Percentiles rank a stretch among this genome's conserved stretches.
phyloP scores from a whole-genome alignment of 2,329 filamentous ascomycete species.

The Pseudocercospora pini-densiflorae region DNA sequence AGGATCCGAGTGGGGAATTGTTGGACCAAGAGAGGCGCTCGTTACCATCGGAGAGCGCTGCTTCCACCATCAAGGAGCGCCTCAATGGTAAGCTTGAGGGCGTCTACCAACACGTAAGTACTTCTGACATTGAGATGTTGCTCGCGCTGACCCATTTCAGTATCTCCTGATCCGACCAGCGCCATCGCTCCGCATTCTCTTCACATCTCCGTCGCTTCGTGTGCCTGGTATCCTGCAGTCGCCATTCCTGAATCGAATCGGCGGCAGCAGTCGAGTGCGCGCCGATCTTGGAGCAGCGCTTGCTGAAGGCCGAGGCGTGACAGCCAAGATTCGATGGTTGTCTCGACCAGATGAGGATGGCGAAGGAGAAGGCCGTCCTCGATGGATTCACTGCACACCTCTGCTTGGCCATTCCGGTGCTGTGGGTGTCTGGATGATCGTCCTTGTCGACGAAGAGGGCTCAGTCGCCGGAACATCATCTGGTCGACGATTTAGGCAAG shows the following conservation, averaged over 20 bases:
- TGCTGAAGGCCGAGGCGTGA: slow-evolving; percentile 70
- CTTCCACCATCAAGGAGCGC: slow-evolving; percentile 28
- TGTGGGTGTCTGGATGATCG: slow-evolving; percentile 79
- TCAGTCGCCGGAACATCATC: slow-evolving; percentile 25
- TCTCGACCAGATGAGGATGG: slow-evolving; percentile 47
- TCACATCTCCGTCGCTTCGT: slow-evolving; percentile 55
- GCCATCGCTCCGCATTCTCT: slow-evolving; percentile 55
- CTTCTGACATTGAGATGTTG: neutral
- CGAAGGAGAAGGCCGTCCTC: slow-evolving; percentile 61
- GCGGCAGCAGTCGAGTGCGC: slow-evolving; percentile 57
- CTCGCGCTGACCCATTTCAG: slow-evolving; percentile 34
- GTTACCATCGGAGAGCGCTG: slow-evolving; percentile 15
- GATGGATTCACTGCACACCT: slow-evolving; percentile 80
- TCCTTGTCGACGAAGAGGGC: slow-evolving; percentile 67
- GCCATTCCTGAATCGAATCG: slow-evolving; percentile 54
- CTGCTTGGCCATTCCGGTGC: slow-evolving; percentile 68
- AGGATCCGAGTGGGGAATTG: slow-evolving; percentile 49
- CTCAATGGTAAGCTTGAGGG: slow-evolving; percentile 53
- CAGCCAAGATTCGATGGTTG: slow-evolving; percentile 75
- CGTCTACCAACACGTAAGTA: slow-evolving; percentile 62
- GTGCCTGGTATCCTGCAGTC: slow-evolving; percentile 56
- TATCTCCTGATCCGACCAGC: slow-evolving; percentile 54
- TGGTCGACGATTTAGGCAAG: slow-evolving; percentile 39
- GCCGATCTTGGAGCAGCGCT: slow-evolving; percentile 64
- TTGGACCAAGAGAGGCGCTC: slow-evolving; percentile 27